Percentiles rank a stretch among this genome's conserved stretches.
phyloP scores from a whole-genome alignment of 2,329 filamentous ascomycete genomes.

The Rhynchosporium secalis region DNA sequence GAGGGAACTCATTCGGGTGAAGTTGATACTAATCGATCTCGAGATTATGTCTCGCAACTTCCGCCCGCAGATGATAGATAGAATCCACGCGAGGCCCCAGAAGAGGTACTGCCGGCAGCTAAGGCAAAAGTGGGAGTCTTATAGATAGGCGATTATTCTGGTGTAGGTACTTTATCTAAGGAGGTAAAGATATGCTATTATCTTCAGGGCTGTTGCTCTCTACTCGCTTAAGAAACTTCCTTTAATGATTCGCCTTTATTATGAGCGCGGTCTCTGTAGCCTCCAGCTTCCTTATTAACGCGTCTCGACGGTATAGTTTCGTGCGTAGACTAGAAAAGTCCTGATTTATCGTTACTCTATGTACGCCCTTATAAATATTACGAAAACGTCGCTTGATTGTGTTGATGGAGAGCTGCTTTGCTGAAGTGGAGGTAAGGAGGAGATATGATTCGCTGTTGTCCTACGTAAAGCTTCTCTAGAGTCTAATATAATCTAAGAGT shows the following conservation, averaged over 20 bases:
- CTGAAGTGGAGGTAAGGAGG: constrained; percentile 81
- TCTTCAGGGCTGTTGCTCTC: background rate
- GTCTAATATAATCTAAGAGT: constrained; percentile 78
- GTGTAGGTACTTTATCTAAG: background rate
- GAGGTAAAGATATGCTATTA: background rate
- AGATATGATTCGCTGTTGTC: constrained; percentile 56
- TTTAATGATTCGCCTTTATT: constrained; percentile 62
- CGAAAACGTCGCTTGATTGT: constrained; percentile 81
- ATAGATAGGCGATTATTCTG: background rate
- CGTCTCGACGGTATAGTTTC: constrained; percentile 74
- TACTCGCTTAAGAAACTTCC: background rate
- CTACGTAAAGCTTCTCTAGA: constrained; percentile 41
- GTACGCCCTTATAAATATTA: constrained; percentile 86
- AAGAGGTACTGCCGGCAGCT: constrained; percentile 69
- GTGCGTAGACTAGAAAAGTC: constrained; percentile 77
- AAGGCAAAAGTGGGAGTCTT: constrained; percentile 48
- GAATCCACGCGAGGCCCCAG: constrained; percentile 87
- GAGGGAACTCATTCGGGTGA: constrained; percentile 75
- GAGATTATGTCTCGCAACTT: constrained; percentile 79
- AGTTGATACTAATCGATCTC: constrained; percentile 87
- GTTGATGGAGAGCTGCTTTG: constrained; percentile 80
- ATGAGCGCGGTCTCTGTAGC: constrained; percentile 79
- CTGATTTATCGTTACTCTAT: constrained; percentile 90
- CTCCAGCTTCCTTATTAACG: constrained; percentile 72
- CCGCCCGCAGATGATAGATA: constrained; percentile 82